These are phyloP conservation scores for Pholiota microspora DNA, from an alignment of 768 basidiomycete genomes.

Conservation along the genomic window DNA sequence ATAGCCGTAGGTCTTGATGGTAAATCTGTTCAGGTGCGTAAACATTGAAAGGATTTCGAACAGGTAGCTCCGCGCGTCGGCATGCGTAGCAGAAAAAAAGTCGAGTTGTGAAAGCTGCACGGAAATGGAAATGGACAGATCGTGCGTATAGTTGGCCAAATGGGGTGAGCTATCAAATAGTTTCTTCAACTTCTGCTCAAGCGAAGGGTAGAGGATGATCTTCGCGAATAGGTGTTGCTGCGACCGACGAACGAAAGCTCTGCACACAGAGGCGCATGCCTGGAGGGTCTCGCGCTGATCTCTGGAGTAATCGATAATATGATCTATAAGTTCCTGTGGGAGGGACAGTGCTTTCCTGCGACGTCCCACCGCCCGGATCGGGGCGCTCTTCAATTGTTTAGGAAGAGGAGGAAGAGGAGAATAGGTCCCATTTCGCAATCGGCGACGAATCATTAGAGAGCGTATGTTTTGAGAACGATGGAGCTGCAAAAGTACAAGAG, in stretches of 20 bases:
- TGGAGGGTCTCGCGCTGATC: slow-evolving; percentile 6
- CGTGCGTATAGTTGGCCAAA: slow-evolving; percentile 1
- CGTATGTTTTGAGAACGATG: not conserved
- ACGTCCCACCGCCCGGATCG: no score
- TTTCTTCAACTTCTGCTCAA: not conserved
- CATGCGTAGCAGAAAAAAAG: not conserved
- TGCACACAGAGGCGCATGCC: slow-evolving; percentile 4
- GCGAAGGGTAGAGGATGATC: slow-evolving; percentile 1
- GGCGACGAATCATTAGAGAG: not conserved
- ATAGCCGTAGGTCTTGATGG: slow-evolving; percentile 6
- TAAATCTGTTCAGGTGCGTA: not conserved
- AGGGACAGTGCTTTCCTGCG: slow-evolving; percentile 4
- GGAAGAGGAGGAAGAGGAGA: no score
- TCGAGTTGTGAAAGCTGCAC: not conserved
- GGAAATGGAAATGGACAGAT: not conserved
- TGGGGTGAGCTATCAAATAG: slow-evolving; percentile 6
- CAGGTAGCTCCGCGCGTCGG: not conserved
- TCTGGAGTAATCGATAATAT: slow-evolving; percentile 11
- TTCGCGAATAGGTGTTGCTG: slow-evolving; percentile 9
- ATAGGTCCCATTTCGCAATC: not conserved
- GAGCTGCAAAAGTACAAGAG: not conserved
- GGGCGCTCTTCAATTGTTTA: no score
- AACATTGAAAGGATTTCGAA: slow-evolving; percentile 2
- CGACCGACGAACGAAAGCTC: slow-evolving; percentile 7
- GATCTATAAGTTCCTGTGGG: slow-evolving; percentile 14